Conservation (phyloP, 371 early-diverging fungal genomes). For the Basidiobolus meristosporus region DNA sequence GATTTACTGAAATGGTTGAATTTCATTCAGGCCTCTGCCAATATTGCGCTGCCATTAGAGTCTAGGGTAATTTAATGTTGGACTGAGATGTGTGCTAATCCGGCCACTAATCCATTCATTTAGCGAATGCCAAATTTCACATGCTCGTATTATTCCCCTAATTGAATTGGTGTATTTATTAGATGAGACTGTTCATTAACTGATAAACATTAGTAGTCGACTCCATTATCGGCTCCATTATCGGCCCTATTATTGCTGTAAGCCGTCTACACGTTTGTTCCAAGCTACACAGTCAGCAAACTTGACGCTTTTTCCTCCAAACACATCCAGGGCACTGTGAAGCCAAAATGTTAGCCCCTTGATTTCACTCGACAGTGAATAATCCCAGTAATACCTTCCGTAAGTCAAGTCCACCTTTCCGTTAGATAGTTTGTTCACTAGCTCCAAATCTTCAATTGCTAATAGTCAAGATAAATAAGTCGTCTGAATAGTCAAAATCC, state of each 20-base stretch:
- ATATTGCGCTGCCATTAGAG: no score
- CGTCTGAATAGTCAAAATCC: neutral
- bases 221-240: neutral
- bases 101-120: no score
- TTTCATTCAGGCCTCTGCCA: no score
- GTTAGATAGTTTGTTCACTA: constrained; percentile 57
- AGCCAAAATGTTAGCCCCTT: neutral
- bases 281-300: constrained; percentile 69
- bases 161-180: no score
- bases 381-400: constrained; percentile 36
- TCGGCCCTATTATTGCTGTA: neutral
- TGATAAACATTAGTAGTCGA: no score
- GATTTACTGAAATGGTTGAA: no score
- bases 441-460: constrained; percentile 53
- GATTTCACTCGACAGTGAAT: no score
- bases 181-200: no score
- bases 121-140: no score
- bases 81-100: no score
- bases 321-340: constrained; percentile 83
- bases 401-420: constrained; percentile 86
- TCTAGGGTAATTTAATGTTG: no score
- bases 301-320: constrained; percentile 72
- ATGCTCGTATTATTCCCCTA: no score
- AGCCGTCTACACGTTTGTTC: constrained; percentile 2
- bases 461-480: constrained; percentile 1